phyloP scores from a whole-genome alignment of 2,329 filamentous ascomycete species.

The Alternaria sp. region DNA sequence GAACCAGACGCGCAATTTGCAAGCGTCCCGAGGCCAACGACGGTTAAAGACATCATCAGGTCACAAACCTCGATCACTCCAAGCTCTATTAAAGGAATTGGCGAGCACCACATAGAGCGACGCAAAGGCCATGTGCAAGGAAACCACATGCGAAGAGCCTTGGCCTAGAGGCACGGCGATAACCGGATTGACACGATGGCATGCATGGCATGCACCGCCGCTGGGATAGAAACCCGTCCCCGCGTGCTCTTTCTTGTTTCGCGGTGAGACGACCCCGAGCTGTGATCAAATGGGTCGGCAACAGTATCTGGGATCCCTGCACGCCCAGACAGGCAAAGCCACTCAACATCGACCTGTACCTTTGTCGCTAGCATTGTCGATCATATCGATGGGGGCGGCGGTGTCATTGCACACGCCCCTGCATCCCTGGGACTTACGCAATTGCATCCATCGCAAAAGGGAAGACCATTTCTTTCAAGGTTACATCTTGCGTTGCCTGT shows the following conservation, averaged over 20 bases:
- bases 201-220: slow-evolving; percentile 18
- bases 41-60: neutral
- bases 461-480: neutral
- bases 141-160: slow-evolving; percentile 2
- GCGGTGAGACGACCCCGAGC: slow-evolving; percentile 8
- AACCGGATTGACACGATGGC: slow-evolving; percentile 2
- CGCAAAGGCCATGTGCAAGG: neutral
- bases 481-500: neutral
- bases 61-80: neutral
- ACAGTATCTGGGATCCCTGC: neutral
- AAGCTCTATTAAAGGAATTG: neutral
- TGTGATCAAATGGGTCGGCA: slow-evolving; percentile 6
- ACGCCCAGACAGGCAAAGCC: slow-evolving; percentile 10
- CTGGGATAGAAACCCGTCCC: slow-evolving; percentile 26
- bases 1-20: neutral
- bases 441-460: neutral
- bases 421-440: slow-evolving; percentile 9
- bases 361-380: slow-evolving; percentile 20
- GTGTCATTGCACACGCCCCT: slow-evolving; percentile 13
- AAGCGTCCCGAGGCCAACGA: neutral
- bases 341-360: slow-evolving; percentile 3
- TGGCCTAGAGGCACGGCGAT: slow-evolving; percentile 9
- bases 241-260: slow-evolving; percentile 16
- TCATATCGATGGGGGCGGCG: slow-evolving; percentile 10
- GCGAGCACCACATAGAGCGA: neutral